Evolutionary conservation across 2,329 filamentous ascomycete genomes (phyloP), one percentile per base, ranked within the genome.

Genomic region (Botrytis pseudocinerea): DNA sequence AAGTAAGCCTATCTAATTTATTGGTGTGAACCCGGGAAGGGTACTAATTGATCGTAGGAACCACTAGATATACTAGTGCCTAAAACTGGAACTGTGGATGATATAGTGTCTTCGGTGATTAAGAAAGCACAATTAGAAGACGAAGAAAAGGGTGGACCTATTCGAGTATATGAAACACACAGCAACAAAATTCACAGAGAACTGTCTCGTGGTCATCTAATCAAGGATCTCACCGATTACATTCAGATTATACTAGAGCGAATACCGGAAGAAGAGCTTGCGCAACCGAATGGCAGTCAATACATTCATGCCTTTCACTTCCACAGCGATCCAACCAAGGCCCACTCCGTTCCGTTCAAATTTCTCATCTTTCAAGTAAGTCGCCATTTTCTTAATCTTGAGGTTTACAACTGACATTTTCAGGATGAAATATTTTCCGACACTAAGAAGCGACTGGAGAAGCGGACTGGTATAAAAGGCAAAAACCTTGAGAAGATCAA

Each of bases 401-500:
- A 20, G 35, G 35, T 20, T 22, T 28, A 44, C 20, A 18, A 69
- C 74, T 77, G 66, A 78, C 69, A n/a, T 54, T 4, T 44, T 16
- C 69, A 95, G 90, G 93, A 90, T 71, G 96, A 99, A 82, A 86
- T 87, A 57, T 98, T 99, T 83, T 90, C 90, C 73, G 93, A 98
- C 48, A 98, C 95, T 61, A 98, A 95, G 85, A 94, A 97, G 83
- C 90, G 96, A n/a, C 85, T 99, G 6, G 95, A 96, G 78, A 95
- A 95, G 82, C 88, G 95, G 74, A 97, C 93, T 0, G 95, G 95
- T 40, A 91, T 99, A 84, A 98, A 98, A 83, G 97, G 96, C 82
- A 99, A 99, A 86, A 94, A 94, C 77, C 95, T 99, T 78, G 95
- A 99, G 83, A 98, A 98, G 86, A 96, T 99, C 83, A 98, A 97